These are phyloP conservation scores for Sporothrix humicola DNA, from an alignment of 2,329 filamentous ascomycete genomes.

Conservation along the genomic window DNA sequence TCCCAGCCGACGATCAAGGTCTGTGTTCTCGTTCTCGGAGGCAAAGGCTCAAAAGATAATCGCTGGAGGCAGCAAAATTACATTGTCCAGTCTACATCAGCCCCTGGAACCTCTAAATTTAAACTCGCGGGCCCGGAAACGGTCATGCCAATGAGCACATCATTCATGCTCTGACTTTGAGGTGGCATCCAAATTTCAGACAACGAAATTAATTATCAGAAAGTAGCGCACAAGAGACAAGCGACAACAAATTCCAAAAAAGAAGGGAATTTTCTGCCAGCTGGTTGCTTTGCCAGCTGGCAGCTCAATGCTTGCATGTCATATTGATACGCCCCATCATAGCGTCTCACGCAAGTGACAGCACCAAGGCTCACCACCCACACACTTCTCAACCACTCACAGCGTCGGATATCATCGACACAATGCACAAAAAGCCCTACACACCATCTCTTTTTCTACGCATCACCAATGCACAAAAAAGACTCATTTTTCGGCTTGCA, in stretches of 20 bases:
- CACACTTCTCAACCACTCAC: not conserved
- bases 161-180: constrained; percentile 10
- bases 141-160: constrained; percentile 5
- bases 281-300: not conserved
- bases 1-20: not conserved
- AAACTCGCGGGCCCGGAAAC: not conserved
- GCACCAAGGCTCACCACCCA: constrained; percentile 9
- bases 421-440: constrained; percentile 15
- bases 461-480: not conserved
- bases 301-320: not conserved
- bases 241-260: not conserved
- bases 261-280: not conserved
- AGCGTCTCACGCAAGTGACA: constrained; percentile 13
- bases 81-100: not conserved
- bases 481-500: not conserved
- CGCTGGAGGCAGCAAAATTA: not conserved
- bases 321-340: not conserved
- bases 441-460: not conserved
- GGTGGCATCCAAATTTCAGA: not conserved
- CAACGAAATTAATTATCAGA: not conserved
- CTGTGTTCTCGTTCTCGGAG: not conserved
- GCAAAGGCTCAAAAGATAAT: not conserved
- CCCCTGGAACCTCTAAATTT: not conserved
- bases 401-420: not conserved
- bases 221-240: too few relatives aligned